Evolutionary conservation across 495 filamentous ascomycete species (phyloP), one percentile per base, ranked within the genome.

Genomic region (Talaromyces proteolyticus): DNA sequence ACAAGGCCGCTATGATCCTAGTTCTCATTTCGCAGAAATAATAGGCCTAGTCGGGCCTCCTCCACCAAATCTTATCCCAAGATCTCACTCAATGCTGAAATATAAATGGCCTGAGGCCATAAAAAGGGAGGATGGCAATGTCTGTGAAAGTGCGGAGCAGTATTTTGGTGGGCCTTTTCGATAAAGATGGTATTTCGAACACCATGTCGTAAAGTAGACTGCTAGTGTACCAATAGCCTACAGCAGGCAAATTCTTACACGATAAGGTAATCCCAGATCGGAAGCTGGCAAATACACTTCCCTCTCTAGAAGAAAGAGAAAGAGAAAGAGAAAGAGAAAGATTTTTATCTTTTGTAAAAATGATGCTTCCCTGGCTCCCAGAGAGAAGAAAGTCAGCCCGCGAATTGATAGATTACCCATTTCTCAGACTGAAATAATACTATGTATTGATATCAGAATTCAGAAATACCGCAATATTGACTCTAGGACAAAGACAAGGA

Each of bases 31-130:
- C 3, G 64, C 67, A 6, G 61, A 68, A 49, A 66, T 77, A n/a
- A 61, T 73, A 26, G 64, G 59, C 5, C 46, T 76, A 22, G 54
- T 77, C 10, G 73, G 75, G 10, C 65, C 47, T 4, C 72, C 72
- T 7, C 70, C 69, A 3, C 44, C 36, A 7, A 56, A 65, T 8
- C 41, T 75, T 3, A 20, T 75, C 47, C 53, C 42, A 55, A 65
- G 42, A 50, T 62, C 38, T 36, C 53, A 57, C 48, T 56, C 44
- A 44, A 50, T 22, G 53, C 17, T 18, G 7, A n/a, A 24, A 5
- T 23, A 49, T 18, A 49, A 54, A 11, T 63, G 57, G 60, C 49
- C 51, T 5, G 18, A 53, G 7, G 24, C 55, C 39, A 19, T 60
- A n/a, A 40, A 7, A 50, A 42, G 24, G 26, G 48, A 50, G 0